phyloP scores from a whole-genome alignment of 495 filamentous ascomycete species.

The Parathielavia appendiculata region DNA sequence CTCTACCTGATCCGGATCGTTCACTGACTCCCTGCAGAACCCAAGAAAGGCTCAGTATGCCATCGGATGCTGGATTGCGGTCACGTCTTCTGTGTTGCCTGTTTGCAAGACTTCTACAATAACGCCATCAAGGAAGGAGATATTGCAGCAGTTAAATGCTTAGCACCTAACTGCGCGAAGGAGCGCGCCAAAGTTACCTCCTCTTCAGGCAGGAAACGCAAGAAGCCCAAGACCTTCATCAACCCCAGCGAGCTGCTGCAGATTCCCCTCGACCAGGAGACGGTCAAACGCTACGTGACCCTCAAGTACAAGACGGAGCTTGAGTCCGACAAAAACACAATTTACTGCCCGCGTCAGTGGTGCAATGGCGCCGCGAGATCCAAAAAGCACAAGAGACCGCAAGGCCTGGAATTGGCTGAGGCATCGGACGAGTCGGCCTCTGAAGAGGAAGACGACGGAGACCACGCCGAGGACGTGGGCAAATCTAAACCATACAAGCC shows the following conservation, averaged over 20 bases:
- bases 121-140: conserved; percentile 81
- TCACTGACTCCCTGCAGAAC: conserved; percentile 51
- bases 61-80: conserved; percentile 72
- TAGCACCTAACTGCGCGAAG: conserved; percentile 69
- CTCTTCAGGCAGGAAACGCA: conserved; percentile 29
- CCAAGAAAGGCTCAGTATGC: conserved; percentile 81
- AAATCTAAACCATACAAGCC: conserved; percentile 24
- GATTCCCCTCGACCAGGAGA: conserved; percentile 68
- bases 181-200: conserved; percentile 39
- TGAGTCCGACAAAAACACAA: conserved; percentile 82
- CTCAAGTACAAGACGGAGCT: conserved; percentile 88
- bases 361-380: conserved; percentile 87
- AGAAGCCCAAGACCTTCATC: conserved; percentile 57
- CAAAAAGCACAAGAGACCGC: conserved; percentile 68
- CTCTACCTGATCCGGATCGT: neutral
- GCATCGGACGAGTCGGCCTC: conserved; percentile 40
- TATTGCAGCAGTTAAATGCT: conserved; percentile 68
- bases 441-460: conserved; percentile 40
- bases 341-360: conserved; percentile 93
- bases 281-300: conserved; percentile 77
- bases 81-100: conserved; percentile 85
- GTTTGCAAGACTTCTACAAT: conserved; percentile 85
- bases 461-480: conserved; percentile 35
- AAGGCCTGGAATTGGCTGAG: conserved; percentile 45
- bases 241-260: conserved; percentile 83